These are phyloP conservation scores for Mycena chlorophos DNA, from an alignment of 768 basidiomycete genomes.

Conservation along the genomic window DNA sequence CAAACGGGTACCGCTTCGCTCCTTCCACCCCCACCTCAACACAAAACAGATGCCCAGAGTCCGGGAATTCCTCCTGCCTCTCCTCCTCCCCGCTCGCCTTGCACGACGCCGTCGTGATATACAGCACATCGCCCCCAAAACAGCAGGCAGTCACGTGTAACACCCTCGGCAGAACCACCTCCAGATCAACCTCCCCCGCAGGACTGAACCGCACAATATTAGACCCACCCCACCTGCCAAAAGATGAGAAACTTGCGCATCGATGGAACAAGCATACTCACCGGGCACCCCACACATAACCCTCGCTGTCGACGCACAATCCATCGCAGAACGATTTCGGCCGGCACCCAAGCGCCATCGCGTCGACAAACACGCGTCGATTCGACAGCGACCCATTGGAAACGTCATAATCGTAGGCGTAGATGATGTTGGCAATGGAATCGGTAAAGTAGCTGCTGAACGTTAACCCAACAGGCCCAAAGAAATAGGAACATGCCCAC, in stretches of 20 bases:
- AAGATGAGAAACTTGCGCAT: slow-evolving; percentile 12
- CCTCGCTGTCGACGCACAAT: slow-evolving; percentile 62
- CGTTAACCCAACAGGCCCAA: slow-evolving; percentile 9
- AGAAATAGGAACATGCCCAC: slow-evolving; percentile 34
- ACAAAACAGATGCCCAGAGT: slow-evolving; percentile 56
- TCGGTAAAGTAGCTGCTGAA: slow-evolving; percentile 68
- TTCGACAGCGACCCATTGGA: slow-evolving; percentile 58
- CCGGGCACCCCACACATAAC: slow-evolving; percentile 67
- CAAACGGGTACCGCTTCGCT: slow-evolving; percentile 34
- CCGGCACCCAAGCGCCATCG: slow-evolving; percentile 50
- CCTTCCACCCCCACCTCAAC: slow-evolving; percentile 47
- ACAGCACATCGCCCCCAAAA: slow-evolving; percentile 71
- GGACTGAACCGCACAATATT: slow-evolving; percentile 54
- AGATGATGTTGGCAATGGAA: slow-evolving; percentile 63
- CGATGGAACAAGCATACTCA: slow-evolving; percentile 17
- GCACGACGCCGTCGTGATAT: slow-evolving; percentile 63
- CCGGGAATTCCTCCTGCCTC: slow-evolving; percentile 50
- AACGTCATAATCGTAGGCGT: slow-evolving; percentile 65
- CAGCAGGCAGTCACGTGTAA: slow-evolving; percentile 67
- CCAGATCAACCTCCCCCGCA: slow-evolving; percentile 55
- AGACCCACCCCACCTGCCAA: slow-evolving; percentile 62
- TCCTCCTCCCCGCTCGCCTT: slow-evolving; percentile 56
- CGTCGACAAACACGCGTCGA: slow-evolving; percentile 58
- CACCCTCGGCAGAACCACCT: slow-evolving; percentile 61
- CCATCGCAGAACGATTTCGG: slow-evolving; percentile 62